Evolutionary conservation across 2,329 filamentous ascomycete genomes (phyloP).

Genomic region (Colletotrichum magnum): DNA sequence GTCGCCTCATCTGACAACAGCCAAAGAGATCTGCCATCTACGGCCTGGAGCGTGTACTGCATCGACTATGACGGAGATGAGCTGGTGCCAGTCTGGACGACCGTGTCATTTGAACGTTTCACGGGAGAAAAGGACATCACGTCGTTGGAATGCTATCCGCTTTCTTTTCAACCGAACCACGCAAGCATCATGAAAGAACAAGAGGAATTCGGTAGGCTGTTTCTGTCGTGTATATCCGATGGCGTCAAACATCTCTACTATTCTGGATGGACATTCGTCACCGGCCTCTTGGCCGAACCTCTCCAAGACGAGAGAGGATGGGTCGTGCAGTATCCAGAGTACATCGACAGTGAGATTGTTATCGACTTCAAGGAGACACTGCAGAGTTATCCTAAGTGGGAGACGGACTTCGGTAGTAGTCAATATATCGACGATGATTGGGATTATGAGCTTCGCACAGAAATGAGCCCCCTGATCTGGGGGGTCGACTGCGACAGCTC

Average conservation of each 20-base stretch:
- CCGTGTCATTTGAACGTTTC: not conserved
- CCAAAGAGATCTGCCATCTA: not conserved
- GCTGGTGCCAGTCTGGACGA: not conserved
- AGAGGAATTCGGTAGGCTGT: not conserved
- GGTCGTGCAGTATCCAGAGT: not conserved
- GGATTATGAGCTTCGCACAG: not conserved
- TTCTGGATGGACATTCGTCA: constrained; percentile 16
- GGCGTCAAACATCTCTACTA: not conserved
- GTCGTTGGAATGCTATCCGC: not conserved
- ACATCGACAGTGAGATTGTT: constrained; percentile 9
- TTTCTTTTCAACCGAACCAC: not conserved
- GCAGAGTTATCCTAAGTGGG: not conserved
- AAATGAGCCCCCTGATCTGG: not conserved
- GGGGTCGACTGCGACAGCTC: not conserved
- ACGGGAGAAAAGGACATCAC: constrained; percentile 1
- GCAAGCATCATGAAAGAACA: not conserved
- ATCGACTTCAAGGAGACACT: constrained; percentile 1
- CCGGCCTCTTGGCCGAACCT: not conserved
- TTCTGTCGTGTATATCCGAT: not conserved
- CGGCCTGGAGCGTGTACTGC: not conserved
- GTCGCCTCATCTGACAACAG: no score
- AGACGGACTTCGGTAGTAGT: not conserved
- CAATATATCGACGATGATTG: not conserved
- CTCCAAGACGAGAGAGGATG: not conserved
- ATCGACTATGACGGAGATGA: constrained; percentile 1